Evolutionary conservation across 2,329 filamentous ascomycete genomes (phyloP).

Genomic region (Alternaria sp.): DNA sequence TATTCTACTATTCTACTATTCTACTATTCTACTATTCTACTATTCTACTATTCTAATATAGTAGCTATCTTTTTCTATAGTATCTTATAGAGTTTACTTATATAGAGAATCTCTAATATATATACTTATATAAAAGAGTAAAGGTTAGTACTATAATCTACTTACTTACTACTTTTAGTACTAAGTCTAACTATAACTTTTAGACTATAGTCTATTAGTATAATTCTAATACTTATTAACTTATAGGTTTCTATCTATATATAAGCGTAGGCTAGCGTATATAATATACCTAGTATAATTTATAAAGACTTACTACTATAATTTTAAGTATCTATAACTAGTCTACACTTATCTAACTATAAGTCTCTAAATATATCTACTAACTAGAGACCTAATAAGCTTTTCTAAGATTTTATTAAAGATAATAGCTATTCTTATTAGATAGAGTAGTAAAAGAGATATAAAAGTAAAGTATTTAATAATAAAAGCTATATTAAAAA

Average conservation of each 20-base stretch:
- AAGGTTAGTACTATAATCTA: not conserved
- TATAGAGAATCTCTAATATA: not conserved
- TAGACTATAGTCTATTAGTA: not conserved
- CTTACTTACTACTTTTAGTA: conserved; percentile 5
- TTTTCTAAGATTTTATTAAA: conserved; percentile 8
- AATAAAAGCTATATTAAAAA: conserved; percentile 3
- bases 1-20: not conserved
- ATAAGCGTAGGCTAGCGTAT: conserved; percentile 2
- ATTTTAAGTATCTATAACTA: not conserved
- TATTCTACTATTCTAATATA: not conserved
- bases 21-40: not conserved
- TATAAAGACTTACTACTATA: conserved; percentile 1
- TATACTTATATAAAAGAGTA: conserved; percentile 1
- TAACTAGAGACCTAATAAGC: conserved; percentile 4
- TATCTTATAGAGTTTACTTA: not conserved
- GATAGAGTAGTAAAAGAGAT: conserved; percentile 6
- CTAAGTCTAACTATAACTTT: not conserved
- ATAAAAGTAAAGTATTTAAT: conserved; percentile 15
- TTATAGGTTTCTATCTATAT: not conserved
- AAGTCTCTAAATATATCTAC: conserved; percentile 4
- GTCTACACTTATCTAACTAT: not conserved
- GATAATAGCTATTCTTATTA: conserved; percentile 7
- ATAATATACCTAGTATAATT: not conserved
- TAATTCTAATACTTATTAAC: conserved; percentile 6
- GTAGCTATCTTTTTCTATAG: not conserved